Percentiles rank a stretch among this genome's conserved stretches.
These are phyloP conservation scores for Amaranthus tricolor DNA, from an alignment of 179 eudicot species.

Conservation along the genomic window DNA sequence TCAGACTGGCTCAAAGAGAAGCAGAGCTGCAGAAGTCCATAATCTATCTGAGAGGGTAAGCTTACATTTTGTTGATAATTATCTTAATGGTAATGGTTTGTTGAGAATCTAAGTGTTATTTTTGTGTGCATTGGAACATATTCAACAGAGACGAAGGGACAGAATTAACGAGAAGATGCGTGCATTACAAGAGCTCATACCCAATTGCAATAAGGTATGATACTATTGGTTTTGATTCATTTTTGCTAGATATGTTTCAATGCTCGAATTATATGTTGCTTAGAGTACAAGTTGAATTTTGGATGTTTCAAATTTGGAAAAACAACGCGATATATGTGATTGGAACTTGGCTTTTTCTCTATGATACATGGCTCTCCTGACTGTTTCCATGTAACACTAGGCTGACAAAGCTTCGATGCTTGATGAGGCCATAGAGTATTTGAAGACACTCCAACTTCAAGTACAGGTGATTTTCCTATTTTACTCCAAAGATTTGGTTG, in stretches of 20 bases:
- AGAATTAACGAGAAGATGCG: conserved; percentile 99
- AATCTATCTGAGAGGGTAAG: conserved; percentile 96
- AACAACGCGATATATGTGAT: no score
- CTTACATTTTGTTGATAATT: conserved; percentile 3
- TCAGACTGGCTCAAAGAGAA: conserved; percentile 72
- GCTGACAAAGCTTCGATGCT: conserved; percentile 99
- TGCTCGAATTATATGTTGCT: neutral
- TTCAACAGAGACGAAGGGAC: conserved; percentile 86
- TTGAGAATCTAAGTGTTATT: neutral
- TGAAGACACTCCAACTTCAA: conserved; percentile 97
- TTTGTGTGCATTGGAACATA: conserved; percentile 13
- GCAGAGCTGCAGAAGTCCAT: conserved; percentile 99
- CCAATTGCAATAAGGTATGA: conserved; percentile 91
- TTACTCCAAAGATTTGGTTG: neutral
- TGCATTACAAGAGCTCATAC: conserved; percentile 93
- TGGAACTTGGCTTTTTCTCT: no score
- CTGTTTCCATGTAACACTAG: conserved; percentile 28
- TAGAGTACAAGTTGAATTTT: no score
- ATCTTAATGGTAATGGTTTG: neutral
- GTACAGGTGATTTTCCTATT: conserved; percentile 60
- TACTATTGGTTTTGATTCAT: neutral
- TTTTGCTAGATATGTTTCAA: neutral
- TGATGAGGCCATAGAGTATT: conserved; percentile 96
- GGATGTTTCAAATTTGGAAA: no score
- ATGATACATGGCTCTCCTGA: conserved; percentile 10